phyloP scores from a whole-genome alignment of 345 rosid species.

The Gossypium bickii region DNA sequence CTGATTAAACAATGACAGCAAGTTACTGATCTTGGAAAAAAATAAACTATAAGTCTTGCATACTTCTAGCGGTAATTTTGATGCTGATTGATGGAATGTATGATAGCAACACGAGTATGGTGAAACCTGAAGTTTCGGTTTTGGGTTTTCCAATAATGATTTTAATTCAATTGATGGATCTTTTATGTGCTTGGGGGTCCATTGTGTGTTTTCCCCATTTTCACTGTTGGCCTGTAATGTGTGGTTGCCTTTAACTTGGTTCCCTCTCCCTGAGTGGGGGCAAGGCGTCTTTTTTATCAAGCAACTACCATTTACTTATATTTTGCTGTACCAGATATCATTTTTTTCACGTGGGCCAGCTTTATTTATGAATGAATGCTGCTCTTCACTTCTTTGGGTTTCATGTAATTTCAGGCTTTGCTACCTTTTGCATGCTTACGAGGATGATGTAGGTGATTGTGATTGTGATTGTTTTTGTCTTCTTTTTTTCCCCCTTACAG shows the following conservation, averaged over 20 bases:
- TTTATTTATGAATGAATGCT: neutral
- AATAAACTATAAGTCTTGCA: neutral
- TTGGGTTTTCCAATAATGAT: neutral
- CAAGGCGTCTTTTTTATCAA: neutral
- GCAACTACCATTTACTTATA: constrained; percentile 3
- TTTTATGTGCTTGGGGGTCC: constrained; percentile 9
- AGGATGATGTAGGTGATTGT: neutral
- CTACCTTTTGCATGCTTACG: neutral
- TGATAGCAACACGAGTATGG: neutral
- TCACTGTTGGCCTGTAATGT: neutral
- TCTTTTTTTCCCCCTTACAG: neutral
- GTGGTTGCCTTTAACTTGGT: neutral
- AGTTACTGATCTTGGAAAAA: neutral
- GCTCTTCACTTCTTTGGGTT: neutral
- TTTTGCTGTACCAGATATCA: constrained; percentile 3
- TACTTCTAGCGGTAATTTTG: neutral
- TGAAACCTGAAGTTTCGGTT: neutral
- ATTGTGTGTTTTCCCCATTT: constrained; percentile 2
- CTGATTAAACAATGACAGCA: neutral
- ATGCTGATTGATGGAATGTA: constrained; percentile 2
- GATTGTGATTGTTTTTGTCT: neutral
- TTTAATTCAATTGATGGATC: neutral
- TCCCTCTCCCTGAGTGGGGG: neutral
- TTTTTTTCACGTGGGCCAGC: neutral
- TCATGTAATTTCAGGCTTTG: neutral